Conservation (phyloP, 2,329 filamentous ascomycete genomes). For the Mycosphaerella sp. region DNA sequence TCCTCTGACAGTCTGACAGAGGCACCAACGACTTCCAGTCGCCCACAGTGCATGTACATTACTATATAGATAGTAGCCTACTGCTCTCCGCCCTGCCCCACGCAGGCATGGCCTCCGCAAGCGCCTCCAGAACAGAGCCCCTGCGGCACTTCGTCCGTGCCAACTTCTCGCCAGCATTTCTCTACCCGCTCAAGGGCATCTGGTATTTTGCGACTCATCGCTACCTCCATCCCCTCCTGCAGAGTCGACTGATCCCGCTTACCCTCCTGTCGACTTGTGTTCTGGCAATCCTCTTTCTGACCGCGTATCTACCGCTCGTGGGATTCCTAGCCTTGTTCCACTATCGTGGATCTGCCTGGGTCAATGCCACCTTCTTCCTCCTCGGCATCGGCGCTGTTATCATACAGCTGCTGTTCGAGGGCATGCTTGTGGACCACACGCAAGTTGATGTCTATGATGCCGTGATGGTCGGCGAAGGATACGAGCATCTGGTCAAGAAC, state of each 20-base stretch:
- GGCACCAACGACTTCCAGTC: too few relatives aligned
- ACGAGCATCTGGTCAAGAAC: slow-evolving; percentile 58
- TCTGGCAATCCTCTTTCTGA: slow-evolving; percentile 78
- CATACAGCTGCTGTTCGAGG: slow-evolving; percentile 52
- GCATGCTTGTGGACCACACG: slow-evolving; percentile 60
- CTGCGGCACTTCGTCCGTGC: slow-evolving; percentile 24
- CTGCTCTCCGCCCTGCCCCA: background rate
- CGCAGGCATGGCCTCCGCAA: slow-evolving; percentile 8
- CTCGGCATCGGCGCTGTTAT: slow-evolving; percentile 61
- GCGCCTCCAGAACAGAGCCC: slow-evolving; percentile 1
- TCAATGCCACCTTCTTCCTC: slow-evolving; percentile 80
- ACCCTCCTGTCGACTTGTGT: slow-evolving; percentile 76
- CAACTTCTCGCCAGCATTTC: slow-evolving; percentile 33
- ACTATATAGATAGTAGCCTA: too few relatives aligned
- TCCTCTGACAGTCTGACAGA: too few relatives aligned
- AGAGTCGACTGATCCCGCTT: slow-evolving; percentile 70
- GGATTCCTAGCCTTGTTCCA: slow-evolving; percentile 88
- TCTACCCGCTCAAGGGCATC: slow-evolving; percentile 54
- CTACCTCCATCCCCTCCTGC: slow-evolving; percentile 76
- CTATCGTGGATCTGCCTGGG: slow-evolving; percentile 67
- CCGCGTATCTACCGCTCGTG: slow-evolving; percentile 82
- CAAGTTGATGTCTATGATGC: slow-evolving; percentile 79
- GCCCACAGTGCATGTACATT: too few relatives aligned
- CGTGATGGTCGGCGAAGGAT: slow-evolving; percentile 65
- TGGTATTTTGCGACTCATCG: slow-evolving; percentile 72